These are phyloP conservation scores for Diaporthe aspalathi DNA, from an alignment of 2,329 filamentous ascomycete species.

Conservation along the genomic window DNA sequence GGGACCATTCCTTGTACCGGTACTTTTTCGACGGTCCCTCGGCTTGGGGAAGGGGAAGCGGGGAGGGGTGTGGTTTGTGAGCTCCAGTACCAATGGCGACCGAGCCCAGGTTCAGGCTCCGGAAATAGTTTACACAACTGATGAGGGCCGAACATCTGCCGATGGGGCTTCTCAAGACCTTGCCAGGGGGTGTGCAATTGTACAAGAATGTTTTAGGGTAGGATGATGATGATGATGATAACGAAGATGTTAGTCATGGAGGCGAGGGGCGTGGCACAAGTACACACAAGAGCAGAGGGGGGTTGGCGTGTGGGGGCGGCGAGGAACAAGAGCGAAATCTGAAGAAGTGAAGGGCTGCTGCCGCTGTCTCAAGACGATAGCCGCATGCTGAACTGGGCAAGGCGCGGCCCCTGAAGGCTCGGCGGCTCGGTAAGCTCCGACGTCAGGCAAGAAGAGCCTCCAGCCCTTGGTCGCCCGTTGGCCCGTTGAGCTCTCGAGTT, in stretches of 20 bases:
- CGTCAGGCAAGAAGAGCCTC: slow-evolving; percentile 16
- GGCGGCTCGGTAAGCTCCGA: slow-evolving; percentile 32
- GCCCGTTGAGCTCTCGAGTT: slow-evolving; percentile 10
- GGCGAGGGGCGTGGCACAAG: background rate
- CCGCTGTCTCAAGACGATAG: slow-evolving; percentile 34
- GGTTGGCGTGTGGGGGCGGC: background rate
- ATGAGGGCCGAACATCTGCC: slow-evolving; percentile 21
- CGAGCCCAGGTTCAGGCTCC: background rate
- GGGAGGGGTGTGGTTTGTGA: background rate
- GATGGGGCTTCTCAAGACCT: background rate
- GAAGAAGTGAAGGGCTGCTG: slow-evolving; percentile 32
- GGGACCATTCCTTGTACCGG: slow-evolving; percentile 10
- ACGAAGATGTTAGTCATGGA: background rate
- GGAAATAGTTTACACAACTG: slow-evolving; percentile 21
- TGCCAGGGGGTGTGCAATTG: background rate
- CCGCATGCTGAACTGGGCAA: slow-evolving; percentile 24
- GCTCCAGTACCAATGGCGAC: slow-evolving; percentile 1
- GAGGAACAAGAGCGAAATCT: background rate
- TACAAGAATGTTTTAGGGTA: background rate
- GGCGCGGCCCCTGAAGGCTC: slow-evolving; percentile 20
- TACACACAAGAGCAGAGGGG: background rate
- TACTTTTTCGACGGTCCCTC: slow-evolving; percentile 7
- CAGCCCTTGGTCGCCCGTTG: background rate
- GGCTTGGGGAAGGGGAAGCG: background rate
- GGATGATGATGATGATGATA: background rate